Conservation (phyloP, 208 protist genomes). For the Leishmania gerbilli region DNA sequence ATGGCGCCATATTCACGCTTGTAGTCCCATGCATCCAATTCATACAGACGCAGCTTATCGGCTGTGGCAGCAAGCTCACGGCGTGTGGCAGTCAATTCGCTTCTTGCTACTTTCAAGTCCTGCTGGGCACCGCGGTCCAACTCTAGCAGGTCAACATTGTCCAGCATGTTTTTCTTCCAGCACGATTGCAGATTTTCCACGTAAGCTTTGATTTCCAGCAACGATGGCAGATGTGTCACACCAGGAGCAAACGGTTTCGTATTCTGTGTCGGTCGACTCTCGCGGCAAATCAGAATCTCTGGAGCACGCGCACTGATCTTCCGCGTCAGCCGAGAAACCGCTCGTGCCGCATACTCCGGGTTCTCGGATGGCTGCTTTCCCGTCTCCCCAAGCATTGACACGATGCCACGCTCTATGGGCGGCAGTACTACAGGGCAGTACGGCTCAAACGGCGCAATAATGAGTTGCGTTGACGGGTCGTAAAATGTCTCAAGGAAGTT, state of each 20-base stretch:
- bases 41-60: slow-evolving; percentile 78
- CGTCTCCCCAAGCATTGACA: background rate
- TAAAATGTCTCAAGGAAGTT: slow-evolving; percentile 81
- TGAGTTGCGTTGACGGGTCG: slow-evolving; percentile 86
- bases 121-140: slow-evolving; percentile 52
- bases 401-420: slow-evolving; percentile 7
- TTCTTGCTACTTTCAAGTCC: slow-evolving; percentile 56
- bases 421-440: slow-evolving; percentile 28
- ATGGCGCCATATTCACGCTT: slow-evolving; percentile 68
- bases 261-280: slow-evolving; percentile 37
- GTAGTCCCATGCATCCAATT: slow-evolving; percentile 75
- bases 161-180: slow-evolving; percentile 70
- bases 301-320: slow-evolving; percentile 21
- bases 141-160: slow-evolving; percentile 63
- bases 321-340: slow-evolving; percentile 10
- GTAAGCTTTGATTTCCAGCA: slow-evolving; percentile 78
- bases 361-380: background rate
- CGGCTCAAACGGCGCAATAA: slow-evolving; percentile 75
- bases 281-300: slow-evolving; percentile 57
- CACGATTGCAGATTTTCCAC: slow-evolving; percentile 85
- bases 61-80: slow-evolving; percentile 40
- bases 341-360: slow-evolving; percentile 6
- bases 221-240: slow-evolving; percentile 51
- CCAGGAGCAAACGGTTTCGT: slow-evolving; percentile 45
- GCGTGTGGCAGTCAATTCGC: slow-evolving; percentile 48